These are phyloP conservation scores for Rubia tinctorum DNA, from an alignment of 305 asterid genomes.

Conservation along the genomic window DNA sequence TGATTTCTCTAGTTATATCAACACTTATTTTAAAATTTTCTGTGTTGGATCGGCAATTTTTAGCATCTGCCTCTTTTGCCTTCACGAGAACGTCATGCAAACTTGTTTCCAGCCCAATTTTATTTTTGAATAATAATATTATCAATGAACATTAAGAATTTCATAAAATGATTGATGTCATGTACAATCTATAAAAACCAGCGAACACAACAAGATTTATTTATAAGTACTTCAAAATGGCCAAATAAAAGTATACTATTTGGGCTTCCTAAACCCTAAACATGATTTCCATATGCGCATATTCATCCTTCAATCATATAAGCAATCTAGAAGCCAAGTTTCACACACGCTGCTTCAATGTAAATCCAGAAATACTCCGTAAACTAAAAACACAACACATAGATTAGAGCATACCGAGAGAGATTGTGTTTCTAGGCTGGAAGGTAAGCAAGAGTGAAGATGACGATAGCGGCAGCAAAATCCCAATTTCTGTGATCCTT, in stretches of 20 bases:
- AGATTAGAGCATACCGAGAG: conserved; percentile 78
- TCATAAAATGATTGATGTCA: not conserved
- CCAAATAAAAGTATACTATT: not conserved
- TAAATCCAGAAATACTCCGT: conserved; percentile 69
- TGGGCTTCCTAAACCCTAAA: not conserved
- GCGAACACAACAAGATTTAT: not conserved
- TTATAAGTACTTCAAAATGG: not conserved
- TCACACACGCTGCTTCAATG: conserved; percentile 66
- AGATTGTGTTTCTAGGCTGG: conserved; percentile 51
- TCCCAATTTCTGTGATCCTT: too few species aligned
- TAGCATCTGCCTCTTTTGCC: too few species aligned
- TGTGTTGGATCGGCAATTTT: too few species aligned
- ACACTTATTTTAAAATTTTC: too few species aligned
- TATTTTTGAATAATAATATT: not conserved
- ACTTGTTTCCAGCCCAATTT: too few species aligned
- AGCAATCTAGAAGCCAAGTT: conserved; percentile 70
- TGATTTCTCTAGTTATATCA: too few species aligned
- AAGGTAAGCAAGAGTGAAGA: conserved; percentile 43
- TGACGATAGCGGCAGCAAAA: too few species aligned
- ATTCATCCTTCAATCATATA: conserved; percentile 57
- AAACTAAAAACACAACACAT: conserved; percentile 66
- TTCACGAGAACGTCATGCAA: too few species aligned
- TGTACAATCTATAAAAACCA: not conserved
- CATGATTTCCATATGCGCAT: not conserved
- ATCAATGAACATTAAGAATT: not conserved